phyloP scores from a whole-genome alignment of 305 asterid genomes.

The Andrographis paniculata region DNA sequence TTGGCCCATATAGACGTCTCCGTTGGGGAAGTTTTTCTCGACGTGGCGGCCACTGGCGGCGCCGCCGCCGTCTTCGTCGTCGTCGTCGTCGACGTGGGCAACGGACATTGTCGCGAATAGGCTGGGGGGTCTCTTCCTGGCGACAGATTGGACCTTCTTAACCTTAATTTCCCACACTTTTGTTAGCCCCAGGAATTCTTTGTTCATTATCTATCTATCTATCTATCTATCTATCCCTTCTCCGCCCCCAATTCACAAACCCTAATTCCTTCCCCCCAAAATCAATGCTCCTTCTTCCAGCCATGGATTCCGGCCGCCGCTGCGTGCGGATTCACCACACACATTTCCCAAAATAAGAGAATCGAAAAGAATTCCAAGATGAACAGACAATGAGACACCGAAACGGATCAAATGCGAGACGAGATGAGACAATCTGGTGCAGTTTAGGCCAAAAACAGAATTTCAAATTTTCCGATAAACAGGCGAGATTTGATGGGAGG shows the following conservation, averaged over 20 bases:
- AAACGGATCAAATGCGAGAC: too few relatives aligned
- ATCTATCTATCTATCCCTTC: constrained; percentile 6
- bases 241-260: constrained; percentile 11
- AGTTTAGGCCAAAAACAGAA: too few relatives aligned
- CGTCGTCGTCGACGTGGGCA: constrained; percentile 85
- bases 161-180: constrained; percentile 59
- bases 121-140: constrained; percentile 34
- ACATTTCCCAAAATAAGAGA: constrained; percentile 19
- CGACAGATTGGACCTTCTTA: constrained; percentile 48
- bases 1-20: constrained; percentile 72
- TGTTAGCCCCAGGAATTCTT: constrained; percentile 61
- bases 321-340: too few relatives aligned
- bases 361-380: constrained; percentile 18
- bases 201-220: constrained; percentile 51
- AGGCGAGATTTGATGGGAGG: too few relatives aligned
- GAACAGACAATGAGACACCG: constrained; percentile 29
- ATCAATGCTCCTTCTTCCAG: constrained; percentile 33
- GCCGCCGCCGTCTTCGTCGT: constrained; percentile 27
- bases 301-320: too few relatives aligned
- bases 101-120: constrained; percentile 75
- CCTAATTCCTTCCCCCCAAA: background rate
- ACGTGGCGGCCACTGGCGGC: constrained; percentile 37
- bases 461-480: too few relatives aligned
- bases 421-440: too few relatives aligned
- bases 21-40: constrained; percentile 56